Conservation (phyloP, 805 yeast genomes). For the Monosporozyma aerobia region DNA sequence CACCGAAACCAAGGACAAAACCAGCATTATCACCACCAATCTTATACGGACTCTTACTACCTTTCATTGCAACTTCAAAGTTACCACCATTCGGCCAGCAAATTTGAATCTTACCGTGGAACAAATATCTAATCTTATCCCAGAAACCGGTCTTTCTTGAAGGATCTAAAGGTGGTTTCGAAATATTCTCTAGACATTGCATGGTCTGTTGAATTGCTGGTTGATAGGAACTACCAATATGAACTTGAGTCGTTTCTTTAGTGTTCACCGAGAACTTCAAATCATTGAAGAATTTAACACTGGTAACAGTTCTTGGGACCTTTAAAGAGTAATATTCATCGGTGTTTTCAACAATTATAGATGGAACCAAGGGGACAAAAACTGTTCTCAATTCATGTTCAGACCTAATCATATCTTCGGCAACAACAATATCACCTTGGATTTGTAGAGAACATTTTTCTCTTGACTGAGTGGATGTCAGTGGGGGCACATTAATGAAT, state of each 20-base stretch:
- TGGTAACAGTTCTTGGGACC: constrained; percentile 67
- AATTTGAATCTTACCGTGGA: constrained; percentile 63
- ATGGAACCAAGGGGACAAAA: constrained; percentile 53
- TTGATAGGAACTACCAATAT: constrained; percentile 80
- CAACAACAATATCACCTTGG: constrained; percentile 57
- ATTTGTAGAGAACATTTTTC: constrained; percentile 31
- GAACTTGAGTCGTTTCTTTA: constrained; percentile 49
- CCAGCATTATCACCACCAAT: constrained; percentile 65
- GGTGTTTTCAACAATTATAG: constrained; percentile 30
- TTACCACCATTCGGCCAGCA: constrained; percentile 42
- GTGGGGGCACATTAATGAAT: constrained; percentile 57
- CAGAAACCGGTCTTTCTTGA: constrained; percentile 81
- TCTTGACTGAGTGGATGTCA: constrained; percentile 25
- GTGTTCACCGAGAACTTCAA: constrained; percentile 48
- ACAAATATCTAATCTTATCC: constrained; percentile 73
- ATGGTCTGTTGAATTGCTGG: constrained; percentile 77
- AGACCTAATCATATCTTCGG: constrained; percentile 50
- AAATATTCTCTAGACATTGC: constrained; percentile 69
- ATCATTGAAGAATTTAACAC: constrained; percentile 63
- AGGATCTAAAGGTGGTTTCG: constrained; percentile 85
- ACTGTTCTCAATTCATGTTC: constrained; percentile 49
- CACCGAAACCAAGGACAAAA: constrained; percentile 61
- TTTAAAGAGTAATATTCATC: constrained; percentile 44
- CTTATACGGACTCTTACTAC: constrained; percentile 71
- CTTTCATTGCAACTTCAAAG: constrained; percentile 56